phyloP scores from a whole-genome alignment of 306 rosid genomes.

The Prunus padus region DNA sequence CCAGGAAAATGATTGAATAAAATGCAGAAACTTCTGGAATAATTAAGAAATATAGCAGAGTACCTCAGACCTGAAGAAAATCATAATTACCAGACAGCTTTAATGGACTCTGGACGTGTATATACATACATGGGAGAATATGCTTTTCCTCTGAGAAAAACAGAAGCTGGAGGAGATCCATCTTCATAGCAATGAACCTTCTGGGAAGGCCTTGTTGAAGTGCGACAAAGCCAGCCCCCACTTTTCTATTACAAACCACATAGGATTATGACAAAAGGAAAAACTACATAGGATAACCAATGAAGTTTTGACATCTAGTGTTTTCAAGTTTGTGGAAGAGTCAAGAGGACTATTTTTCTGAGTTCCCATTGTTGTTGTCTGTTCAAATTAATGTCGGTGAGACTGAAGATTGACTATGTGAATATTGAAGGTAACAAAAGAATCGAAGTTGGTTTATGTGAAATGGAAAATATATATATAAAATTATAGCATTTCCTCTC shows the following conservation, averaged over 20 bases:
- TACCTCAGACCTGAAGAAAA: not conserved
- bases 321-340: no score
- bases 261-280: no score
- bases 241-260: no score
- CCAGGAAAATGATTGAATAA: not conserved
- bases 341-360: no score
- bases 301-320: not conserved
- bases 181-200: conserved; percentile 1
- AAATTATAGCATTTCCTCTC: no score
- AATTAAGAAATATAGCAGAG: not conserved
- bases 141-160: not conserved
- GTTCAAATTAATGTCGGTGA: no score
- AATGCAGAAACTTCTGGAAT: not conserved
- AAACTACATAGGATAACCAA: not conserved
- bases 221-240: not conserved
- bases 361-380: no score
- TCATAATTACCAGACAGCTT: not conserved
- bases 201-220: not conserved
- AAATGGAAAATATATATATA: no score
- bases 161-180: not conserved
- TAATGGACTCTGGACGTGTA: not conserved
- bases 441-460: no score
- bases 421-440: no score
- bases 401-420: no score
- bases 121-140: not conserved